Percentiles rank a stretch among this genome's conserved stretches.
Conservation (phyloP, 352 stramenopile genomes). For the Phytophthora niederhauseri region DNA sequence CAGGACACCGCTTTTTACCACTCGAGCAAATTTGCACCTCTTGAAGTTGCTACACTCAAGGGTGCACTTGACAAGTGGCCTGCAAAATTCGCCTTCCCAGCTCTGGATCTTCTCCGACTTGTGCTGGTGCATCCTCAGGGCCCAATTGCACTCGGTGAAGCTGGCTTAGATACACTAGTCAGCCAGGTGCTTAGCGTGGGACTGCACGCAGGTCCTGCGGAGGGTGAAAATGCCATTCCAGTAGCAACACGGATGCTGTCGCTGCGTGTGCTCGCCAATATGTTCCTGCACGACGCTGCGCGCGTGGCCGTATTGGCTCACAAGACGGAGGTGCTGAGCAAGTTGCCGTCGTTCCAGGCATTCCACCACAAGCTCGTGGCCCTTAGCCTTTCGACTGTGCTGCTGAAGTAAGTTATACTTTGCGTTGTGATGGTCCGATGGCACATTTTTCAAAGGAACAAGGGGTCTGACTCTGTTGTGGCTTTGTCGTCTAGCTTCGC, state of each 20-base stretch:
- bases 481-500: slow-evolving; percentile 43
- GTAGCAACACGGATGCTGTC: slow-evolving; percentile 76
- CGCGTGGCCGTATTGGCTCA: slow-evolving; percentile 53
- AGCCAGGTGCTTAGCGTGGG: slow-evolving; percentile 48
- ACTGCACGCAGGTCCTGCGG: slow-evolving; percentile 26
- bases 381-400: slow-evolving; percentile 68
- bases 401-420: slow-evolving; percentile 66
- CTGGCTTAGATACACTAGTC: slow-evolving; percentile 42
- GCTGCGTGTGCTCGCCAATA: slow-evolving; percentile 78
- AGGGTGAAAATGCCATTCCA: slow-evolving; percentile 46
- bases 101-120: slow-evolving; percentile 92
- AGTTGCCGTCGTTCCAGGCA: slow-evolving; percentile 49
- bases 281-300: slow-evolving; percentile 63
- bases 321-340: slow-evolving; percentile 60
- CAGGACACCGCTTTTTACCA: slow-evolving; percentile 93
- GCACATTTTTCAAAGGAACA: not conserved
- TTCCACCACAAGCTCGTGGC: slow-evolving; percentile 71
- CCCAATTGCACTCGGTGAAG: slow-evolving; percentile 40
- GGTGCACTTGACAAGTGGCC: slow-evolving; percentile 77
- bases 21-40: slow-evolving; percentile 78
- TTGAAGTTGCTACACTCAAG: slow-evolving; percentile 66
- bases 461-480: slow-evolving; percentile 12
- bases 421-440: not conserved
- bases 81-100: slow-evolving; percentile 84
- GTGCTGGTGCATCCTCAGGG: slow-evolving; percentile 91